phyloP scores from a whole-genome alignment of 106 monocot genomes.

The Dactylorhiza incarnata region DNA sequence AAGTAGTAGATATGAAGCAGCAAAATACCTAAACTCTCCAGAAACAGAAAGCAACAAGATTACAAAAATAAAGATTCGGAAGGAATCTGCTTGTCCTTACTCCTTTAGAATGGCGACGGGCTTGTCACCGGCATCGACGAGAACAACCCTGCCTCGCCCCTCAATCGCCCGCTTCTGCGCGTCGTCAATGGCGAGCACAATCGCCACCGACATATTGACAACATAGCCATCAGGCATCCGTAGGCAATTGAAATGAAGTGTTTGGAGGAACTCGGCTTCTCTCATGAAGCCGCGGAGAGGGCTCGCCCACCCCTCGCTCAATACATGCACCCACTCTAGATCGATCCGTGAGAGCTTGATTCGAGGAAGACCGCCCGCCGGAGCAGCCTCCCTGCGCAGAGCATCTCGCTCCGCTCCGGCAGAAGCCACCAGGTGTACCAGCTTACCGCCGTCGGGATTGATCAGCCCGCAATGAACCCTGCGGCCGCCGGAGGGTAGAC shows the following conservation, averaged over 20 bases:
- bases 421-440: slow-evolving; percentile 64
- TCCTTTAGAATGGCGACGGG: slow-evolving; percentile 59
- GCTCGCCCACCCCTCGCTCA: slow-evolving; percentile 94
- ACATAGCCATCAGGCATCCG: slow-evolving; percentile 43
- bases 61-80: not conserved
- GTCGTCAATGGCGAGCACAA: slow-evolving; percentile 79
- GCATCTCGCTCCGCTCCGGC: slow-evolving; percentile 34
- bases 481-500: not conserved
- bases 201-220: slow-evolving; percentile 89
- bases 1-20: not conserved
- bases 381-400: slow-evolving; percentile 40
- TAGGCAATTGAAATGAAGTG: slow-evolving; percentile 91
- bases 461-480: slow-evolving; percentile 35
- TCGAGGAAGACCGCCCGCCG: slow-evolving; percentile 22
- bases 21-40: not conserved
- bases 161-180: slow-evolving; percentile 61
- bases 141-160: slow-evolving; percentile 29
- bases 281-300: slow-evolving; percentile 86
- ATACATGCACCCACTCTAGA: slow-evolving; percentile 79
- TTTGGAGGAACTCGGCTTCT: slow-evolving; percentile 86
- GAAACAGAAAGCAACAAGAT: not conserved
- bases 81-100: slow-evolving; percentile 30
- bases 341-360: slow-evolving; percentile 52
- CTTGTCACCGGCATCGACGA: slow-evolving; percentile 33
- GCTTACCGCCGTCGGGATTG: slow-evolving; percentile 83